Percentiles rank a stretch among this genome's conserved stretches.
Conservation (phyloP, 2,329 filamentous ascomycete genomes). For the Colletotrichum navitas region DNA sequence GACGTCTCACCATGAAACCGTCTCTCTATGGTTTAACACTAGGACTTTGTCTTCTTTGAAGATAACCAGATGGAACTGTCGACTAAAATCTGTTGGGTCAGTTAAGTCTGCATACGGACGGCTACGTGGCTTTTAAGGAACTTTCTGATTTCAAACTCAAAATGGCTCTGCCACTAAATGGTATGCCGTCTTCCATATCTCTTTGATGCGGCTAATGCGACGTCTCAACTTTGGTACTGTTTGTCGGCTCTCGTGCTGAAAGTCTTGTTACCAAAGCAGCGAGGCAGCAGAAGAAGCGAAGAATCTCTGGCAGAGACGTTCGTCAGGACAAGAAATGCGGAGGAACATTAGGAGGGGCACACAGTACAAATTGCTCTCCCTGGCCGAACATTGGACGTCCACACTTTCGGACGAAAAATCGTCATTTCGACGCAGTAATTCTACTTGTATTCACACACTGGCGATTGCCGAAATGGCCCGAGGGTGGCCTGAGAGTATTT, state of each 20-base stretch:
- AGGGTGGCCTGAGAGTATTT: background rate
- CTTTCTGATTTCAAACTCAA: background rate
- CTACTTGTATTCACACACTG: background rate
- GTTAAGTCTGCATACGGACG: background rate
- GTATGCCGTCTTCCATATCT: background rate
- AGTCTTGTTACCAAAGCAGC: background rate
- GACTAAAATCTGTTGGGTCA: fast-evolving
- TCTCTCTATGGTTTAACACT: background rate
- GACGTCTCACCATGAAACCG: background rate
- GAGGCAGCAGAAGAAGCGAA: too few relatives aligned
- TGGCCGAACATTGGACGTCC: background rate
- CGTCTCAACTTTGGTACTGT: too few relatives aligned
- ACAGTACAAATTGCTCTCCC: too few relatives aligned
- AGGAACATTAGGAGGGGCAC: too few relatives aligned
- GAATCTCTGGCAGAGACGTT: background rate
- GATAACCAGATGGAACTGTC: too few relatives aligned
- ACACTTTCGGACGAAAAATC: background rate
- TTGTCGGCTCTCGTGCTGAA: background rate
- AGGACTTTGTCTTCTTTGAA: background rate
- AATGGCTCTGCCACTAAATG: background rate
- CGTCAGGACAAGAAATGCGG: background rate
- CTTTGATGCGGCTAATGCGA: background rate
- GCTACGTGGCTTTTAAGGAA: fast-evolving
- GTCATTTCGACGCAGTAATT: background rate
- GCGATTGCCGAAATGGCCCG: background rate